A percentile compares a stretch with the other conserved stretches of the same genome.
These are phyloP conservation scores for Acorus calamus DNA, from an alignment of 106 monocot species.

Conservation along the genomic window DNA sequence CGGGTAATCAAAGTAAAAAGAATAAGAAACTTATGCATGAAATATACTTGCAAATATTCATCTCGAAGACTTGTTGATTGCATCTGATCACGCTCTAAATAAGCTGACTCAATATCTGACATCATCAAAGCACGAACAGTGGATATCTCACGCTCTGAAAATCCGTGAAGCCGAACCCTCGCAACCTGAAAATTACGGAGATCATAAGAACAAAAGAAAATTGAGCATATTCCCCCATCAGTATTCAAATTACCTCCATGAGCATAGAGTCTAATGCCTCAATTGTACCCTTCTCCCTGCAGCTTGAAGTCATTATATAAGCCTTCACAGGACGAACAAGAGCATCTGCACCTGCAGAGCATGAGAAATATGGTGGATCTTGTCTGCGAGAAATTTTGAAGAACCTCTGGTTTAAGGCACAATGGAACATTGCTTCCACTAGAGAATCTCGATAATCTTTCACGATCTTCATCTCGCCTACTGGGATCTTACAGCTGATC, in stretches of 20 bases:
- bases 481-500: constrained; percentile 91
- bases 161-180: constrained; percentile 84
- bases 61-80: constrained; percentile 90
- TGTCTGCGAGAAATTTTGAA: constrained; percentile 91
- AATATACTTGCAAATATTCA: constrained; percentile 79
- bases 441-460: constrained; percentile 83
- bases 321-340: constrained; percentile 84
- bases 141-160: constrained; percentile 93
- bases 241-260: constrained; percentile 51
- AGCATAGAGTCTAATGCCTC: constrained; percentile 93
- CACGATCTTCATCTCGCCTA: constrained; percentile 69
- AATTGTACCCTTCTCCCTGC: constrained; percentile 73
- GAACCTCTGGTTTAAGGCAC: constrained; percentile 90
- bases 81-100: constrained; percentile 95
- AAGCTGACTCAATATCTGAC: constrained; percentile 98
- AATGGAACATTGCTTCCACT: constrained; percentile 97
- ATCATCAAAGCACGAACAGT: constrained; percentile 90
- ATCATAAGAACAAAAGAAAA: constrained; percentile 8
- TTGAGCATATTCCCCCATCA: constrained; percentile 1
- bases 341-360: constrained; percentile 74
- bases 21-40: background rate
- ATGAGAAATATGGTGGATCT: constrained; percentile 95
- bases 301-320: constrained; percentile 94
- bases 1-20: background rate
- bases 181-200: constrained; percentile 51